Evolutionary conservation across 2,329 filamentous ascomycete genomes (phyloP), one percentile per base, ranked within the genome.

Genomic region (Pseudocercospora macadamiae): DNA sequence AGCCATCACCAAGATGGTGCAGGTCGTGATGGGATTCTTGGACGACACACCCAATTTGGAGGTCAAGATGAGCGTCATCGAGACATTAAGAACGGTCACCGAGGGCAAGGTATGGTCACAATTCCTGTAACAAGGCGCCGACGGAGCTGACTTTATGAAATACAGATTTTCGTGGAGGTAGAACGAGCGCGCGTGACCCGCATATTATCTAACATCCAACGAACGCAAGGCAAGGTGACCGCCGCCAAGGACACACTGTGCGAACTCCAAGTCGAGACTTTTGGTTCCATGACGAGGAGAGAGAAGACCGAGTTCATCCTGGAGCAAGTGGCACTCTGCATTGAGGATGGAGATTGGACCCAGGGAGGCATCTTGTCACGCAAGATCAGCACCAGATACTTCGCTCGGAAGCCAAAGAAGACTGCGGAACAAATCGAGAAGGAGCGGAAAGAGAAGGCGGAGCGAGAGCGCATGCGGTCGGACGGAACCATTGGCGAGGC

Each of bases 251-350:
- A 97, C 69, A 95, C 95, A 63, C 84, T 99, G 34, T 99, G 95
- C 78, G 95, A 99, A 80, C 83, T 99, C 61, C 95, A 99, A 76
- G 95, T 99, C 51, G 95, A 99, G 83, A 99, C 95, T 0, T 99
- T 99, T 75, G 95, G 95, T 7, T 97, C 93, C 19, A 99, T 99
- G 95, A 89, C 91, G 64, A 85, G 95, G 69, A 86, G 95, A 69
- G 95, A 99, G 76, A 99, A 99, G 88, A 97, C 93, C 3, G 95
- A 97, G 72, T 99, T 99, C 75, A 99, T 99, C 71, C 82, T 99
- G 54, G 90, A 96, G 63, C 95, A 99, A 77, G 93, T 97, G 37
- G 85, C 87, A 30, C 84, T 99, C 53, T 99, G 95, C 80, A 97
- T 99, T 75, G 89, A 97, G 78, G 93, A 88, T 71, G 90, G 88